These are phyloP conservation scores for Tardiomyces blankii DNA, from an alignment of 1,139 yeast genomes.

Conservation along the genomic window DNA sequence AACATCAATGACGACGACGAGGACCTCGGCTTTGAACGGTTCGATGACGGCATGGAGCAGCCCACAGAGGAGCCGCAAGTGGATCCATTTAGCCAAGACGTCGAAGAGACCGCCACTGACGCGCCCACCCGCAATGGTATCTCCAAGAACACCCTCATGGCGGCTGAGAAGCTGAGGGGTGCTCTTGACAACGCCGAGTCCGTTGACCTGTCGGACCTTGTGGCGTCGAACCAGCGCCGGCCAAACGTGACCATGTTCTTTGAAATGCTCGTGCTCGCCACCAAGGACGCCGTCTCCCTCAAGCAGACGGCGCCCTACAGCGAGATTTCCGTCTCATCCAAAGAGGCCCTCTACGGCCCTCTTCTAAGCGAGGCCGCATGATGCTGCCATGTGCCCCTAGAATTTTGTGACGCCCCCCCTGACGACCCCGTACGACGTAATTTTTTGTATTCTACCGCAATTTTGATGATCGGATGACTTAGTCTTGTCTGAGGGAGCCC, in stretches of 20 bases:
- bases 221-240: neutral
- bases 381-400: neutral
- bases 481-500: neutral
- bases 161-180: slow-evolving; percentile 3
- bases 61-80: neutral
- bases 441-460: neutral
- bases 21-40: neutral
- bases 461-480: neutral
- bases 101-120: neutral
- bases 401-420: neutral
- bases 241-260: slow-evolving; percentile 53
- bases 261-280: slow-evolving; percentile 73
- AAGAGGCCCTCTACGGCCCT: slow-evolving; percentile 32
- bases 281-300: slow-evolving; percentile 57
- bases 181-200: slow-evolving; percentile 3
- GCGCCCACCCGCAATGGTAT: neutral
- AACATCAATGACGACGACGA: neutral
- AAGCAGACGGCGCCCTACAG: slow-evolving; percentile 54
- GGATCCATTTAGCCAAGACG: neutral
- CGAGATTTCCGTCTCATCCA: slow-evolving; percentile 43
- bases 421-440: neutral
- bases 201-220: neutral
- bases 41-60: neutral
- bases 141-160: neutral
- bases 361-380: slow-evolving; percentile 15